phyloP scores from a whole-genome alignment of 257 asterid genomes.

The Thymus mandschuricus region DNA sequence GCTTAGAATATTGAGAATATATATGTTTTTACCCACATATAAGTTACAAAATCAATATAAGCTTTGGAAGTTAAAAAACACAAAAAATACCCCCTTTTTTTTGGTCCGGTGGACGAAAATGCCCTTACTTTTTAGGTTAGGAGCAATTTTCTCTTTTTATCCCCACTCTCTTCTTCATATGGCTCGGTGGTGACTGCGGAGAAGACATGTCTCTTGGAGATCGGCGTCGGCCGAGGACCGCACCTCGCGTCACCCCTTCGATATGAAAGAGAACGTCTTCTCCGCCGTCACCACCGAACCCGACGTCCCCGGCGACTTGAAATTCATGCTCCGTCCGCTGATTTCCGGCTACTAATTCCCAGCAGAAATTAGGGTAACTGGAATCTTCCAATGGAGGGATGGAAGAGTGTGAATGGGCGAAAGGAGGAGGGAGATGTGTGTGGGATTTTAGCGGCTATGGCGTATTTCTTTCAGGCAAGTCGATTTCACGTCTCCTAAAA shows the following conservation, averaged over 20 bases:
- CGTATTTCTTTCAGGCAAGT: neutral
- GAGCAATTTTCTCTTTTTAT: too few relatives aligned
- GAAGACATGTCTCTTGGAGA: too few relatives aligned
- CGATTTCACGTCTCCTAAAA: too few relatives aligned
- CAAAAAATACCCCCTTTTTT: too few relatives aligned
- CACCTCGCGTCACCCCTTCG: conserved; percentile 97
- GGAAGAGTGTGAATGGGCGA: conserved; percentile 9
- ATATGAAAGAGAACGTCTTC: conserved; percentile 87
- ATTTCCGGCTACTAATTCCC: neutral
- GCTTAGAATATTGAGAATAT: too few relatives aligned
- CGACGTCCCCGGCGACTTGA: conserved; percentile 52
- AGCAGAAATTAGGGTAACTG: conserved; percentile 24
- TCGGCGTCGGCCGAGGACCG: conserved; percentile 98
- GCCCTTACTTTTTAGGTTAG: too few relatives aligned
- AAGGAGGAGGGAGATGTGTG: conserved; percentile 17
- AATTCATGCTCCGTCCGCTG: conserved; percentile 38
- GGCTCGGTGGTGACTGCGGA: too few relatives aligned
- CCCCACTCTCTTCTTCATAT: too few relatives aligned
- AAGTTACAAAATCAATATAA: too few relatives aligned
- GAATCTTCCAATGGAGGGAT: conserved; percentile 27
- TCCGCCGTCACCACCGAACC: conserved; percentile 70
- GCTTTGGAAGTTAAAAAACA: too few relatives aligned
- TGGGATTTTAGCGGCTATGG: conserved; percentile 40
- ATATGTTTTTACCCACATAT: too few relatives aligned
- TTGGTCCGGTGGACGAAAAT: too few relatives aligned